Evolutionary conservation across 2,329 filamentous ascomycete species (phyloP).

Genomic region (Aspergillus sp.): DNA sequence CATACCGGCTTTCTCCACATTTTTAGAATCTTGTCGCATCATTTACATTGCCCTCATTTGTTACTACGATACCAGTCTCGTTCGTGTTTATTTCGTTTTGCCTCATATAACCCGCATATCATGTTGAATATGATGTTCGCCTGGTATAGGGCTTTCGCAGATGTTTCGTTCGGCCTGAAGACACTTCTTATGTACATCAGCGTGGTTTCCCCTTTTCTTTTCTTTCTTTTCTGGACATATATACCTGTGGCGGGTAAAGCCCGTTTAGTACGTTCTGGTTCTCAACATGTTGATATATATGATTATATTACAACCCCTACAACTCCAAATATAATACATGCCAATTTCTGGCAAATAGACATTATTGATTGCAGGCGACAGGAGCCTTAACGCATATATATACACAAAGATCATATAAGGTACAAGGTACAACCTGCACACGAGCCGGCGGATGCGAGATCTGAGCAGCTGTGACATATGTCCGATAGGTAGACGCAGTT

Average conservation of each 20-base stretch:
- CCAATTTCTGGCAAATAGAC: neutral
- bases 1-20: neutral
- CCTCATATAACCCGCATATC: neutral
- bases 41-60: conserved; percentile 10
- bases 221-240: neutral
- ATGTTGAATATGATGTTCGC: neutral
- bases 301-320: neutral
- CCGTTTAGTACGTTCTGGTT: neutral
- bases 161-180: neutral
- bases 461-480: too few relatives aligned
- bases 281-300: neutral
- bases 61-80: conserved; percentile 22
- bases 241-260: neutral
- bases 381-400: neutral
- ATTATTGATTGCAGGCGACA: neutral
- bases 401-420: neutral
- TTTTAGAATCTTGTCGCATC: neutral
- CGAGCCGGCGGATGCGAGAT: too few relatives aligned
- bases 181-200: neutral
- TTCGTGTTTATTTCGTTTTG: conserved; percentile 4
- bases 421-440: too few relatives aligned
- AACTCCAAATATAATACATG: neutral
- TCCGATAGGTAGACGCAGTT: conserved; percentile 3
- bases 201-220: neutral
- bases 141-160: neutral